phyloP scores from a whole-genome alignment of 805 yeast species.

The Martiniozyma abietophila region DNA sequence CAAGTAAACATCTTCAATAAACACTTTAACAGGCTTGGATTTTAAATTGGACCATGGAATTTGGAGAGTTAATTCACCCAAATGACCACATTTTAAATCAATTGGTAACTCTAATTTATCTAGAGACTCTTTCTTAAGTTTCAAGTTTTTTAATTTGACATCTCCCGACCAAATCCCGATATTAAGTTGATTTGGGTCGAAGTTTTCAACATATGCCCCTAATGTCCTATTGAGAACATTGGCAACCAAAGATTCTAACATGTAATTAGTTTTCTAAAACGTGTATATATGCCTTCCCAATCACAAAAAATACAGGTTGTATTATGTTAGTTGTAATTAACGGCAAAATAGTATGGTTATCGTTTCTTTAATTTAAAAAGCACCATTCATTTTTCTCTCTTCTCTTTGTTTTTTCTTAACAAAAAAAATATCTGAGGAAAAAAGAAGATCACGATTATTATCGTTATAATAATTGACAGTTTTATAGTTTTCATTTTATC shows the following conservation, averaged over 20 bases:
- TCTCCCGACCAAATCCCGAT: conserved; percentile 98
- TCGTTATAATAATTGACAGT: too few relatives aligned
- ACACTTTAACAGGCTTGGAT: conserved; percentile 82
- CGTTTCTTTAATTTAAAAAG: too few relatives aligned
- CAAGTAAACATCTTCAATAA: conserved; percentile 78
- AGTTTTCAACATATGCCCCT: conserved; percentile 82
- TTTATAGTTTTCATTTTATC: too few relatives aligned
- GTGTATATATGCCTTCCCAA: too few relatives aligned
- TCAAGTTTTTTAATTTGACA: conserved; percentile 71
- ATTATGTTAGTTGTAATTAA: too few relatives aligned
- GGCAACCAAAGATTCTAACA: conserved; percentile 64
- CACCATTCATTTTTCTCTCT: too few relatives aligned
- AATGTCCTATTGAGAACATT: conserved; percentile 50
- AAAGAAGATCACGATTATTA: too few relatives aligned
- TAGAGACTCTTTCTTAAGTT: conserved; percentile 78
- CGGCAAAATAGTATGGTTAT: too few relatives aligned
- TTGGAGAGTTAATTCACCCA: conserved; percentile 82
- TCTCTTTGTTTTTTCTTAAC: too few relatives aligned
- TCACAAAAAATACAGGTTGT: too few relatives aligned
- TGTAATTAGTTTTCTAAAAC: too few relatives aligned
- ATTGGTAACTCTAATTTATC: conserved; percentile 82
- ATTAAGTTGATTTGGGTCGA: conserved; percentile 89
- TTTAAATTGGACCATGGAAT: conserved; percentile 96
- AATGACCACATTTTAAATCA: conserved; percentile 79
- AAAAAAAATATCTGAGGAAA: too few relatives aligned